Conservation (phyloP, 129 eudicot genomes). For the Helichrysum umbraculigerum region DNA sequence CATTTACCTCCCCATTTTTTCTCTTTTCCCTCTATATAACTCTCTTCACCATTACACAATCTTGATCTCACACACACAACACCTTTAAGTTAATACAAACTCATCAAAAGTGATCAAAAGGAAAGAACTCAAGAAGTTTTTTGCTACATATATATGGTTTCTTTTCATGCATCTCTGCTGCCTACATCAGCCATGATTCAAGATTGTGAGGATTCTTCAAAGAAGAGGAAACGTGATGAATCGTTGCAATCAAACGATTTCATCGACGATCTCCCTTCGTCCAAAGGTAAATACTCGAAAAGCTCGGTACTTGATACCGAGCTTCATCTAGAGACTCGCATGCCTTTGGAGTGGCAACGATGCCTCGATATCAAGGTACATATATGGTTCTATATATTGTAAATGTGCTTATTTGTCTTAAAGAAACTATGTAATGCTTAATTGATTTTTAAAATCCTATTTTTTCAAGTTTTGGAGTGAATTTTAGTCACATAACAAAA, state of each 20-base stretch:
- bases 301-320: slow-evolving; percentile 39
- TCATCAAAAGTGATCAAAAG: background rate
- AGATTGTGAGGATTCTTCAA: slow-evolving; percentile 42
- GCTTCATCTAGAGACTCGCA: slow-evolving; percentile 54
- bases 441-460: no score
- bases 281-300: slow-evolving; percentile 25
- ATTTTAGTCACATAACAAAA: background rate
- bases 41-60: slow-evolving; percentile 28
- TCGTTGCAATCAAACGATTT: slow-evolving; percentile 24
- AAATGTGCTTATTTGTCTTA: no score
- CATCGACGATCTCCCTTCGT: slow-evolving; percentile 14
- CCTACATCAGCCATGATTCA: slow-evolving; percentile 39
- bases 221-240: slow-evolving; percentile 59
- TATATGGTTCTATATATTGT: no score
- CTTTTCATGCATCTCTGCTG: slow-evolving; percentile 52
- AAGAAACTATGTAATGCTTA: no score
- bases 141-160: slow-evolving; percentile 40
- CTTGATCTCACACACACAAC: slow-evolving; percentile 31
- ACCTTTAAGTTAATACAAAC: slow-evolving; percentile 20
- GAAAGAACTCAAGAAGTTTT: background rate
- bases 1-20: slow-evolving; percentile 27
- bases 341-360: slow-evolving; percentile 87
- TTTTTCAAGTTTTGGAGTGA: background rate
- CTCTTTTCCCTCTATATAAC: slow-evolving; percentile 46
- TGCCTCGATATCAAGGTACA: slow-evolving; percentile 86